A percentile compares a stretch with the other conserved stretches of the same genome.
phyloP scores from a whole-genome alignment of 1,139 yeast genomes.

The Keqinozyma sinolaborantium region DNA sequence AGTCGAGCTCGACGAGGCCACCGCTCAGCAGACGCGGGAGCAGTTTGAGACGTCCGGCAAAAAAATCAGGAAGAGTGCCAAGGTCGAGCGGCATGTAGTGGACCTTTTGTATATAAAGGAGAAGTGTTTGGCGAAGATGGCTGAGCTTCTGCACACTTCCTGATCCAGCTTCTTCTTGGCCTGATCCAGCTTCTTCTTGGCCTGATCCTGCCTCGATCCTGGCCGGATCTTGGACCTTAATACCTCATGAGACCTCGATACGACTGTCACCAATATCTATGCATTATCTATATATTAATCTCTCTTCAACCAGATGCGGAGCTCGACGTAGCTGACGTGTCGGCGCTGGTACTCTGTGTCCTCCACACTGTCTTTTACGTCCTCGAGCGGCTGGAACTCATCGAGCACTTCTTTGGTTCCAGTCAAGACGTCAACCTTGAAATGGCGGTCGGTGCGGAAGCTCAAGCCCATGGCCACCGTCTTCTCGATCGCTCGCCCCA shows the following conservation, averaged over 20 bases:
- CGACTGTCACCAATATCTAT: background rate
- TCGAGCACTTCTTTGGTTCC: conserved; percentile 62
- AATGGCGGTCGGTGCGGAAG: conserved; percentile 43
- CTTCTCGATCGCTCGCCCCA: conserved; percentile 64
- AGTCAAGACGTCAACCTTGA: conserved; percentile 52
- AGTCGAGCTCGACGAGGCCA: conserved; percentile 19
- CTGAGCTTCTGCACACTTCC: background rate
- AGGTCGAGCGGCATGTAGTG: conserved; percentile 41
- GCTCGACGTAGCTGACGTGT: conserved; percentile 56
- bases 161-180: too few species aligned
- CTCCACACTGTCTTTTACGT: conserved; percentile 30
- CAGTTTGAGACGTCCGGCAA: conserved; percentile 21
- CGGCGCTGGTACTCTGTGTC: conserved; percentile 46
- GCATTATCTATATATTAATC: conserved; percentile 7
- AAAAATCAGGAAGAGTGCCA: conserved; percentile 27
- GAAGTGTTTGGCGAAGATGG: conserved; percentile 25
- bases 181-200: too few species aligned
- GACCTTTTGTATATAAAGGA: conserved; percentile 43
- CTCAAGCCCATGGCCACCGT: conserved; percentile 44
- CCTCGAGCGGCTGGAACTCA: conserved; percentile 37
- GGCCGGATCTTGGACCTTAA: too few species aligned
- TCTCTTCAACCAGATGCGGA: conserved; percentile 42
- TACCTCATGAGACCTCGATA: too few species aligned
- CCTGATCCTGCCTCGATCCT: too few species aligned
- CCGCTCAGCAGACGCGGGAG: conserved; percentile 11